Conservation (phyloP, 1,284 basidiomycete species). For the Mrakiaceae sp. region DNA sequence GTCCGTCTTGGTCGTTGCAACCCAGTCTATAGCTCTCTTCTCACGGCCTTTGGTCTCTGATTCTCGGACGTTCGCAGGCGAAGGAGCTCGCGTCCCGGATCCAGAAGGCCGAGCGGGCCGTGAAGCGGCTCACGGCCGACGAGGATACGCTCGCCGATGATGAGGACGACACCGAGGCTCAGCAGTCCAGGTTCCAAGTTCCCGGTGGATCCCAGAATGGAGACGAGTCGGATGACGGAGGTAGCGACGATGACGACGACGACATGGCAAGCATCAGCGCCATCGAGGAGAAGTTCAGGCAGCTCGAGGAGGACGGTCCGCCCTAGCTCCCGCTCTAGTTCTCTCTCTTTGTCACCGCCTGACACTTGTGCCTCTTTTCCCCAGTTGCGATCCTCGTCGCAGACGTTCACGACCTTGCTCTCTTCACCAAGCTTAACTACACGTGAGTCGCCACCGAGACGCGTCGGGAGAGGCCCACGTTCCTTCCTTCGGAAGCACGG, state of each 20-base stretch:
- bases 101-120: slow-evolving; percentile 14
- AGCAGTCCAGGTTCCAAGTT: slow-evolving; percentile 16
- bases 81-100: slow-evolving; percentile 72
- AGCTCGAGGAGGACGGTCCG: slow-evolving; percentile 67
- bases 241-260: slow-evolving; percentile 47
- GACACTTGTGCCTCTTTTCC: background rate
- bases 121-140: slow-evolving; percentile 19
- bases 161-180: slow-evolving; percentile 25
- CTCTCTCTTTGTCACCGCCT: background rate
- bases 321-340: background rate
- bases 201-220: slow-evolving; percentile 23
- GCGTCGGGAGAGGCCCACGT: too few relatives aligned
- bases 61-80: slow-evolving; percentile 42
- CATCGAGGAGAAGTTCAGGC: slow-evolving; percentile 77
- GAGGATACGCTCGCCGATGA: slow-evolving; percentile 21
- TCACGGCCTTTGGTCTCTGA: too few relatives aligned
- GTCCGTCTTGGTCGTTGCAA: slow-evolving; percentile 35
- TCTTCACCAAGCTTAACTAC: slow-evolving; percentile 87
- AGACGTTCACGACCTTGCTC: slow-evolving; percentile 92
- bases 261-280: slow-evolving; percentile 50
- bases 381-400: slow-evolving; percentile 83
- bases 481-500: too few relatives aligned
- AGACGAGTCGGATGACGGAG: slow-evolving; percentile 40
- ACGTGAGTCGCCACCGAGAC: slow-evolving; percentile 1
- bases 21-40: background rate